Evolutionary conservation across 116 monocot species (phyloP).

Genomic region (Iris pallida): DNA sequence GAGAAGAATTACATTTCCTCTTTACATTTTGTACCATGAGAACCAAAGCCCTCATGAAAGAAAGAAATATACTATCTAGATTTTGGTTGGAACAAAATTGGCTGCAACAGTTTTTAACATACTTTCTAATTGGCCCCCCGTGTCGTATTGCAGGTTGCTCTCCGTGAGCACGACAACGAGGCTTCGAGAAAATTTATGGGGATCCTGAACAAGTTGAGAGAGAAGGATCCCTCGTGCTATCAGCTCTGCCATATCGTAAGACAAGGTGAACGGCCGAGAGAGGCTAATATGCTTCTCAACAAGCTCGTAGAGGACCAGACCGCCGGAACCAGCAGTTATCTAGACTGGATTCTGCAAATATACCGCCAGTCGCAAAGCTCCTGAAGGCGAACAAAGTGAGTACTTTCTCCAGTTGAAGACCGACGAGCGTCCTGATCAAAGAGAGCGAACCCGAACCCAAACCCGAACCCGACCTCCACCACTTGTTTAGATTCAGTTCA

Average conservation of each 20-base stretch:
- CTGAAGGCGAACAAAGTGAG: neutral
- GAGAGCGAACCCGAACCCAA: too few species aligned
- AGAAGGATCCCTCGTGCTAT: constrained; percentile 46
- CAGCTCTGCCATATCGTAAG: constrained; percentile 61
- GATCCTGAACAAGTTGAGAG: constrained; percentile 42
- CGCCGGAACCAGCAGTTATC: constrained; percentile 45
- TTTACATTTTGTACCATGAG: too few species aligned
- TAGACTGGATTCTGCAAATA: constrained; percentile 84
- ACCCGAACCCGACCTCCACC: too few species aligned
- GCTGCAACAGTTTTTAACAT: too few species aligned
- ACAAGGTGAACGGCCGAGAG: constrained; percentile 87
- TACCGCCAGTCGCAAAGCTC: constrained; percentile 62
- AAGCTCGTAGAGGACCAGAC: constrained; percentile 82
- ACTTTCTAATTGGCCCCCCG: too few species aligned
- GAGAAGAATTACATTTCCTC: too few species aligned
- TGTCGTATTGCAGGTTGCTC: constrained; percentile 39
- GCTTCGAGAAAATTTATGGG: constrained; percentile 49
- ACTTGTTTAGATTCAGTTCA: too few species aligned
- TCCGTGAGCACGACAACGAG: constrained; percentile 42
- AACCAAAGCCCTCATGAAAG: too few species aligned
- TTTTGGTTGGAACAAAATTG: too few species aligned
- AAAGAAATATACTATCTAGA: too few species aligned
- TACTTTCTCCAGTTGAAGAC: too few species aligned
- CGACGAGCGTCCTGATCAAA: too few species aligned
- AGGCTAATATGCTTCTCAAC: constrained; percentile 51